These are phyloP conservation scores for Capsicum baccatum DNA, from an alignment of 257 asterid species.

Conservation along the genomic window DNA sequence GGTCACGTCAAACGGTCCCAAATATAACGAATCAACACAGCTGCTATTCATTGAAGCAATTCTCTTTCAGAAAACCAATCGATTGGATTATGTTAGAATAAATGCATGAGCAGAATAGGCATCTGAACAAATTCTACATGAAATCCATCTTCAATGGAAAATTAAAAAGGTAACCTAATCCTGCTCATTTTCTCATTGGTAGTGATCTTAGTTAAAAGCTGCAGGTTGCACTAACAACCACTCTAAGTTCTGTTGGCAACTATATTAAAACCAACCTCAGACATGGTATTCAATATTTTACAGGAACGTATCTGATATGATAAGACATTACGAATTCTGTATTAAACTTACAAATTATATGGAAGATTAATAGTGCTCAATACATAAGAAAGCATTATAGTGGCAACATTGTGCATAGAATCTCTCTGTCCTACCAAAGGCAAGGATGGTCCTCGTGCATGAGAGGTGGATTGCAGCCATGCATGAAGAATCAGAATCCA, in stretches of 20 bases:
- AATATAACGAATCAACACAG: background rate
- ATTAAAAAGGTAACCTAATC: background rate
- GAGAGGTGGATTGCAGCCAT: conserved; percentile 31
- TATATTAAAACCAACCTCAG: background rate
- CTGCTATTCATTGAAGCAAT: background rate
- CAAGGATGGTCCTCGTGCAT: background rate
- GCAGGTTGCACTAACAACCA: background rate
- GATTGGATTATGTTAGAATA: background rate
- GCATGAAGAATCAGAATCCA: conserved; percentile 28
- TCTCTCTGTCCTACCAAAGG: background rate
- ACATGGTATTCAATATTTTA: conserved; percentile 16
- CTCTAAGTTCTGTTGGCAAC: background rate
- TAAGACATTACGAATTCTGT: background rate
- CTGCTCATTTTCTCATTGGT: background rate
- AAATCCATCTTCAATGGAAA: conserved; percentile 7
- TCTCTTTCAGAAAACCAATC: background rate
- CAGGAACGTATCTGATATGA: background rate
- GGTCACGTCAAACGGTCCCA: background rate
- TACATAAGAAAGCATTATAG: conserved; percentile 1
- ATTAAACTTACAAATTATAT: conserved; percentile 14
- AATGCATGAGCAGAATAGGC: background rate
- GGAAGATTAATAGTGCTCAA: conserved; percentile 4
- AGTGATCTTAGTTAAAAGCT: background rate
- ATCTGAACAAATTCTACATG: background rate
- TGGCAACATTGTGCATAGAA: conserved; percentile 7